Evolutionary conservation across 805 yeast species (phyloP).

Genomic region (Saccharomycopsis guyanensis): DNA sequence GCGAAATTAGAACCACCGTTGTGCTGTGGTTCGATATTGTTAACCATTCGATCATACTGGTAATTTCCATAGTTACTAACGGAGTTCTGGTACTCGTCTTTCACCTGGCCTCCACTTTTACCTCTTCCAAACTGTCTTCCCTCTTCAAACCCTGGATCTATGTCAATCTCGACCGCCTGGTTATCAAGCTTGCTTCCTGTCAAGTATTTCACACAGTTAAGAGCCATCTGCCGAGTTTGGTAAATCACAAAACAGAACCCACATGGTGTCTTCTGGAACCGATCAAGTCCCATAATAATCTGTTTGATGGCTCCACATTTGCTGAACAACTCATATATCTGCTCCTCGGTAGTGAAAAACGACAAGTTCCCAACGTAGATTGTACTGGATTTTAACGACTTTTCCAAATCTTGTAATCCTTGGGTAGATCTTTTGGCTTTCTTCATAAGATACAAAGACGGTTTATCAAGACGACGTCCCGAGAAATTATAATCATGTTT

Average conservation of each 20-base stretch:
- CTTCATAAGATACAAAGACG: conserved; percentile 58
- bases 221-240: conserved; percentile 57
- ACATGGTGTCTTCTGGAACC: conserved; percentile 87
- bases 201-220: conserved; percentile 75
- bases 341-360: conserved; percentile 91
- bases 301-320: conserved; percentile 72
- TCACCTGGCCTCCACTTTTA: conserved; percentile 82
- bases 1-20: neutral
- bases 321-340: conserved; percentile 77
- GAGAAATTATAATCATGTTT: conserved; percentile 53
- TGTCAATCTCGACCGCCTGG: conserved; percentile 70
- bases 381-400: conserved; percentile 61
- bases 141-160: conserved; percentile 93
- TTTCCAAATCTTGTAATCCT: conserved; percentile 57
- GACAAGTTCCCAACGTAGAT: conserved; percentile 88
- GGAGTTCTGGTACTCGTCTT: conserved; percentile 42
- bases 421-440: conserved; percentile 49
- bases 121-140: conserved; percentile 97
- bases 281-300: conserved; percentile 91
- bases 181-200: conserved; percentile 82
- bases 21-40: too few relatives aligned
- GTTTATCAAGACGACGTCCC: conserved; percentile 60
- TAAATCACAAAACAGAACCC: conserved; percentile 93
- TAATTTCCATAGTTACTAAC: neutral
- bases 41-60: neutral